Evolutionary conservation across 257 asterid genomes (phyloP).

Genomic region (Ilex asprella): DNA sequence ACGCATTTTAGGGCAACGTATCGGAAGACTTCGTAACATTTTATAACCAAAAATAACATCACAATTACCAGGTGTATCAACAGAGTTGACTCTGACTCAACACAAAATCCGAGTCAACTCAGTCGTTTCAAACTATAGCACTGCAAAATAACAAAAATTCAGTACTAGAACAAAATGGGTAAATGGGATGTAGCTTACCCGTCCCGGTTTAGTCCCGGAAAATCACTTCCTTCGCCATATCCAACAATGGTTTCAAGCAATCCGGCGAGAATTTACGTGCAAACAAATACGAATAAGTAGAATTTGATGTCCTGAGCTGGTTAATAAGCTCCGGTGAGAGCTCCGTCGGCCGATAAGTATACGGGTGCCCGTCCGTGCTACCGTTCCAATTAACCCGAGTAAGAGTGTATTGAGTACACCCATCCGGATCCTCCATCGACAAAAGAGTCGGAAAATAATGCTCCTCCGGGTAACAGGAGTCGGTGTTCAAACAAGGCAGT

Average conservation of each 20-base stretch:
- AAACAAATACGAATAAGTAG: slow-evolving; percentile 46
- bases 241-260: slow-evolving; percentile 58
- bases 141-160: neutral
- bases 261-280: slow-evolving; percentile 74
- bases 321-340: slow-evolving; percentile 44
- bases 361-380: slow-evolving; percentile 62
- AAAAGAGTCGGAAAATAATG: slow-evolving; percentile 71
- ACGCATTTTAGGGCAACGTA: too few relatives aligned
- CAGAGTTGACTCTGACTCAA: too few relatives aligned
- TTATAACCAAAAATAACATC: too few relatives aligned
- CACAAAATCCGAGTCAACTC: neutral
- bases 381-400: slow-evolving; percentile 80
- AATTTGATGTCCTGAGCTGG: slow-evolving; percentile 39
- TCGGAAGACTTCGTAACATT: too few relatives aligned
- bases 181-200: slow-evolving; percentile 26
- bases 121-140: neutral
- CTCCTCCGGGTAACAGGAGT: slow-evolving; percentile 76
- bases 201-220: slow-evolving; percentile 38
- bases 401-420: slow-evolving; percentile 45
- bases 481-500: slow-evolving; percentile 39
- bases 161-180: neutral
- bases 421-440: slow-evolving; percentile 68
- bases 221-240: slow-evolving; percentile 43
- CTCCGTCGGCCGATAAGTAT: slow-evolving; percentile 42
- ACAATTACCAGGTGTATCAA: too few relatives aligned